Conservation (phyloP, 495 filamentous ascomycete species). For the Aspergillus egyptiacus region DNA sequence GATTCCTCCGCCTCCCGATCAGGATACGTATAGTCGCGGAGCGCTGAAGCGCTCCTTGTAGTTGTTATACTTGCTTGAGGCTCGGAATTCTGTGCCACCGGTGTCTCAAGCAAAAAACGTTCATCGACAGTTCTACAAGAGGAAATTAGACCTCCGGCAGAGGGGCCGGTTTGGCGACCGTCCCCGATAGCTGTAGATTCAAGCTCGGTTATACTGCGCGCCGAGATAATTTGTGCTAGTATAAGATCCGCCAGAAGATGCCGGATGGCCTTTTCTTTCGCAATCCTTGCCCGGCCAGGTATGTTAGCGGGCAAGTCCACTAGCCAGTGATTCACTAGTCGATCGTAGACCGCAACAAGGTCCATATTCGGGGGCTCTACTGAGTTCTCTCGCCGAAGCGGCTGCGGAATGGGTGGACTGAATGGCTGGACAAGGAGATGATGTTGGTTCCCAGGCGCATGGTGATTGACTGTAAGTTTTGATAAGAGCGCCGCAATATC, state of each 20-base stretch:
- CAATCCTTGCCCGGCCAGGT: conserved; percentile 33
- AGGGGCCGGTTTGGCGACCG: background rate
- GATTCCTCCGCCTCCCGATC: background rate
- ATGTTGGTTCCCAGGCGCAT: background rate
- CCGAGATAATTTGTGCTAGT: conserved; percentile 27
- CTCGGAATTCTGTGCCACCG: background rate
- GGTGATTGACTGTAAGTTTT: conserved; percentile 1
- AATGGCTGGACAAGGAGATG: conserved; percentile 21
- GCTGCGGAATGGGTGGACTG: conserved; percentile 7
- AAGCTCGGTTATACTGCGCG: conserved; percentile 5
- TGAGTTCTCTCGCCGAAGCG: conserved; percentile 4
- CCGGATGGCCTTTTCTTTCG: conserved; percentile 39
- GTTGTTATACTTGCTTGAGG: background rate
- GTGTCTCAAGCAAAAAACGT: background rate
- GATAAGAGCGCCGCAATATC: conserved; percentile 25
- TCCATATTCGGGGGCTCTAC: conserved; percentile 12
- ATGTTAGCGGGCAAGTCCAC: conserved; percentile 27
- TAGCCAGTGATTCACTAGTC: conserved; percentile 37
- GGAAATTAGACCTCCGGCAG: background rate
- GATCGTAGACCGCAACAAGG: conserved; percentile 33
- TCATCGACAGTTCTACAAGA: background rate
- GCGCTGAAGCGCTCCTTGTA: background rate
- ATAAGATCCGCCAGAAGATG: conserved; percentile 35
- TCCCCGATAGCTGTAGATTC: background rate
- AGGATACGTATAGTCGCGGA: background rate